A percentile compares a stretch with the other conserved stretches of the same genome.
Conservation (phyloP, 192 early-diverging fungal species). For the Funneliformis mosseae region DNA sequence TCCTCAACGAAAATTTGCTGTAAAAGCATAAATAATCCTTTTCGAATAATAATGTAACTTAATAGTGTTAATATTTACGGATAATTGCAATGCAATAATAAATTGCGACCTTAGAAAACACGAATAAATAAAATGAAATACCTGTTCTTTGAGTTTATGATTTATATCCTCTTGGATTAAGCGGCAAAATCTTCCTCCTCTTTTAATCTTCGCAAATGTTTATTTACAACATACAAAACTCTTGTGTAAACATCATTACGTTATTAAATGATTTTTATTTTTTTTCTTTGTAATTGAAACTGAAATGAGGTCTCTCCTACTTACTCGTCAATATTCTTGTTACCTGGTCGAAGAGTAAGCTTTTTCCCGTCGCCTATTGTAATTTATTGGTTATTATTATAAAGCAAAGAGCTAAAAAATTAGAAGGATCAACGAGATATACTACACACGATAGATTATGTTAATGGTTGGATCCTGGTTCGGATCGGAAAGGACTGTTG, state of each 20-base stretch:
- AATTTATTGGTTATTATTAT: neutral
- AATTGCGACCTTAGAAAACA: neutral
- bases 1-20: conserved; percentile 89
- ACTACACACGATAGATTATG: conserved; percentile 22
- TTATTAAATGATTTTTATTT: neutral
- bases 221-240: conserved; percentile 6
- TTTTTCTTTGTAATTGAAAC: too few species aligned
- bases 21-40: conserved; percentile 71
- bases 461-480: neutral
- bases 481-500: conserved; percentile 6
- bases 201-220: conserved; percentile 21
- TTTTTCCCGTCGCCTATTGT: conserved; percentile 25
- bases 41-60: neutral
- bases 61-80: too few species aligned
- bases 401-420: neutral
- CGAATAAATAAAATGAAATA: too few species aligned
- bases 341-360: neutral
- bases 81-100: neutral
- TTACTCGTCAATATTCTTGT: conserved; percentile 25
- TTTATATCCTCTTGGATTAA: neutral
- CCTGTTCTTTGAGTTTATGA: too few species aligned
- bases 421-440: neutral
- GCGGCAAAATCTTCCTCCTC: conserved; percentile 18
- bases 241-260: neutral
- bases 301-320: neutral